phyloP scores from a whole-genome alignment of 768 basidiomycete genomes.

The Agaricus blazei region DNA sequence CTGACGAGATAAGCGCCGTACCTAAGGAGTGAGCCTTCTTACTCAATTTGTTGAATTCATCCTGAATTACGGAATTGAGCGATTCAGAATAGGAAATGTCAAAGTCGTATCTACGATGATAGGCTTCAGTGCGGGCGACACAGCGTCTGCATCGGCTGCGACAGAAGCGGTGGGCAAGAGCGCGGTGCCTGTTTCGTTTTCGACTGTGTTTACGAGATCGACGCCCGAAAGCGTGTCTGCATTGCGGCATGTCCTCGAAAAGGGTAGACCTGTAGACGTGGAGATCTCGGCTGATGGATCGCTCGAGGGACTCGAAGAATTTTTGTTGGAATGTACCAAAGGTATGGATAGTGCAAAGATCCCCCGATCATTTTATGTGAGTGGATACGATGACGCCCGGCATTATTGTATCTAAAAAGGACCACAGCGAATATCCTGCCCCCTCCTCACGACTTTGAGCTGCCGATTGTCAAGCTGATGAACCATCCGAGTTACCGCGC shows the following conservation, averaged over 20 bases:
- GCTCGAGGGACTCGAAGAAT: conserved; percentile 64
- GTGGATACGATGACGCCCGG: conserved; percentile 16
- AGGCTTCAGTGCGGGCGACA: conserved; percentile 55
- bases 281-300: conserved; percentile 57
- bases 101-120: conserved; percentile 54
- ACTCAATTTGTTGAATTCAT: background rate
- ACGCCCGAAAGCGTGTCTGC: conserved; percentile 47
- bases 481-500: conserved; percentile 68
- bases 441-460: conserved; percentile 65
- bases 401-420: background rate
- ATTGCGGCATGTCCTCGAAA: conserved; percentile 61
- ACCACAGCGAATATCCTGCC: conserved; percentile 70
- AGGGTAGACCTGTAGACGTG: conserved; percentile 64
- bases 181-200: conserved; percentile 43
- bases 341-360: conserved; percentile 30
- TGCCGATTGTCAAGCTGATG: conserved; percentile 77
- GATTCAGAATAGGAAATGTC: conserved; percentile 17
- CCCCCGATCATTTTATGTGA: conserved; percentile 64
- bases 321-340: conserved; percentile 58
- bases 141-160: conserved; percentile 31
- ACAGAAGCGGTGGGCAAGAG: background rate
- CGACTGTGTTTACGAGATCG: conserved; percentile 48
- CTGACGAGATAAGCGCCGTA: conserved; percentile 35
- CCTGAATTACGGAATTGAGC: background rate
- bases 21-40: conserved; percentile 40